Evolutionary conservation across 306 rosid species (phyloP).

Genomic region (Arachis stenosperma): DNA sequence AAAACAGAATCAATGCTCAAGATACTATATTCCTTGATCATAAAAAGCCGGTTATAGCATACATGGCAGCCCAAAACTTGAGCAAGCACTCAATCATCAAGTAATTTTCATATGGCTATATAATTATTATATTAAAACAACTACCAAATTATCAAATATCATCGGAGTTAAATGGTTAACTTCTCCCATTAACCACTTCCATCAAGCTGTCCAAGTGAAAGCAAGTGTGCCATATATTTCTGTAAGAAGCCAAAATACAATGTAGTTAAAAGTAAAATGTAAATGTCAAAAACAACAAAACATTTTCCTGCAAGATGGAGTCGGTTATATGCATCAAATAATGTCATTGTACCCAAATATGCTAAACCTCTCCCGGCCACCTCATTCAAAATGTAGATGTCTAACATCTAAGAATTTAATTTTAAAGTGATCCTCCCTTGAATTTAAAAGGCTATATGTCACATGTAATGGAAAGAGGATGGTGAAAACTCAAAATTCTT

Average conservation of each 20-base stretch:
- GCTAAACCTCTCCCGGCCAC: no score
- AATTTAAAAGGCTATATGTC: not conserved
- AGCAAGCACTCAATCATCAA: not conserved
- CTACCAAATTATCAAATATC: not conserved
- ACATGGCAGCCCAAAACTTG: constrained; percentile 3
- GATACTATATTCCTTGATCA: no score
- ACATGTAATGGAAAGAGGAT: not conserved
- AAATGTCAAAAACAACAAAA: not conserved
- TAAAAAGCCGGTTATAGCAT: not conserved
- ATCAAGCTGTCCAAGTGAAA: constrained; percentile 84
- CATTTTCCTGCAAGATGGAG: no score
- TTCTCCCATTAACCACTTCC: constrained; percentile 75
- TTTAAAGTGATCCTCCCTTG: constrained; percentile 2
- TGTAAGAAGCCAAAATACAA: constrained; percentile 48
- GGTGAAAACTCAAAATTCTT: not conserved
- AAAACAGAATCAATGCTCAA: no score
- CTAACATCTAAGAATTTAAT: not conserved
- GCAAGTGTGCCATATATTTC: constrained; percentile 97
- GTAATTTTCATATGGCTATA: constrained; percentile 19
- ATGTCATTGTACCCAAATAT: no score
- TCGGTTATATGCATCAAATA: no score
- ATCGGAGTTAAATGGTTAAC: constrained; percentile 31
- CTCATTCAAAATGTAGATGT: no score
- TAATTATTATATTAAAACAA: not conserved
- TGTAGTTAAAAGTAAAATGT: constrained; percentile 6